Evolutionary conservation across 805 yeast genomes (phyloP), one percentile per base, ranked within the genome.

Genomic region (Spathaspora sp.): DNA sequence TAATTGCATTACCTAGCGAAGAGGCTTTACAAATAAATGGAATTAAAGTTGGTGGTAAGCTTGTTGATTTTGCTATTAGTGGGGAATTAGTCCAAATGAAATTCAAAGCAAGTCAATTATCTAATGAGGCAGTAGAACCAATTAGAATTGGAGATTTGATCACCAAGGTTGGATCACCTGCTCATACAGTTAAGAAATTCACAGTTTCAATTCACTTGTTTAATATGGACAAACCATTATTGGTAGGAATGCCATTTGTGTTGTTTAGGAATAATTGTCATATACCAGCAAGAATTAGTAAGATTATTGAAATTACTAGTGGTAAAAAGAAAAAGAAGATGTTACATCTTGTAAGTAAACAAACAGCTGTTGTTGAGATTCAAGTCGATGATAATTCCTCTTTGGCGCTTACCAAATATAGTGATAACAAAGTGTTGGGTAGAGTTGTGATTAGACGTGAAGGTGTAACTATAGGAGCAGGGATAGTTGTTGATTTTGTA

Each of bases 241-340:
- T 91, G 42, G 83, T 86, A 12, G 97, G 97, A 7, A 78, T 96
- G 0, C 86, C 92, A 42, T 77, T 90, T 56, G 80, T 89, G 42
- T 65, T 89, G 49, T 90, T 91, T 68, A 78, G 92, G 54, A 91
- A 92, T 55, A 84, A 89, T 52, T 77, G 82, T 23, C 82, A 85
- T 43, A 80, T 82, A 42, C 89, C 94, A 1, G 90, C 90, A 4
- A 79, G 84, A 55, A 70, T 91, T 18, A 61, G 75, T 43, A 78
- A 78, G 53, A 76, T 83, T 57, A 48, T 70, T 14, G 62, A 55
- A 31, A 57, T 66, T 14, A 59, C 58, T 5, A 65, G 66, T 18
- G 52, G 57, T 5, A 60, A 58, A 47, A 60, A 54, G 53, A 49
- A 55, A 32, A 76, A 70, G 56, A 82, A 83, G 52, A 63, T 68